phyloP scores from a whole-genome alignment of 768 basidiomycete species.

The Lactarius evosmus region DNA sequence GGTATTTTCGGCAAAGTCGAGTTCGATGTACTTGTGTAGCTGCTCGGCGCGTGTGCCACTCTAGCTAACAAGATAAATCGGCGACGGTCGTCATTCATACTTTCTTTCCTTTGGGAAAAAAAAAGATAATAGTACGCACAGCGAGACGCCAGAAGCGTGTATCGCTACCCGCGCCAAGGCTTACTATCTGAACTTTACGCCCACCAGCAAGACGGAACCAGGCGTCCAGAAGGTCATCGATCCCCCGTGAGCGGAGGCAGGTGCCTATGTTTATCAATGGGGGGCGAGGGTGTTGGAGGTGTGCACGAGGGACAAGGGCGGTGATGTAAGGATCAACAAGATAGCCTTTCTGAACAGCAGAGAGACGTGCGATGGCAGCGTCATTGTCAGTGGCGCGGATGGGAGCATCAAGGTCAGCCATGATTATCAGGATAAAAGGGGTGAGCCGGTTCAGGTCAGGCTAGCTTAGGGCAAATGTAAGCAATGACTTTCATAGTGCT shows the following conservation, averaged over 20 bases:
- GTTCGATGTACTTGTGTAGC: conserved; percentile 70
- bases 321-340: conserved; percentile 71
- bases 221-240: conserved; percentile 74
- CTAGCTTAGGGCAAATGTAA: neutral
- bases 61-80: conserved; percentile 37
- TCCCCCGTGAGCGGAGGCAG: conserved; percentile 73
- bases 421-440: neutral
- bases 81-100: neutral
- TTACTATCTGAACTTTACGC: conserved; percentile 80
- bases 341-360: conserved; percentile 82
- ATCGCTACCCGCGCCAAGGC: conserved; percentile 93
- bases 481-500: conserved; percentile 4
- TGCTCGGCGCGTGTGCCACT: conserved; percentile 49
- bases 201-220: conserved; percentile 41
- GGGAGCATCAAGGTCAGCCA: conserved; percentile 51
- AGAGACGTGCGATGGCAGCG: conserved; percentile 78
- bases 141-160: conserved; percentile 90
- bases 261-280: conserved; percentile 97
- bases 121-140: conserved; percentile 47
- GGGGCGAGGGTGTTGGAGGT: conserved; percentile 57
- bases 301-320: conserved; percentile 63
- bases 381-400: conserved; percentile 80
- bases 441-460: neutral
- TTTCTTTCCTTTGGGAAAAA: neutral
- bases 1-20: conserved; percentile 89